Conservation (phyloP, 2,329 filamentous ascomycete species). For the Aureobasidium sp. region DNA sequence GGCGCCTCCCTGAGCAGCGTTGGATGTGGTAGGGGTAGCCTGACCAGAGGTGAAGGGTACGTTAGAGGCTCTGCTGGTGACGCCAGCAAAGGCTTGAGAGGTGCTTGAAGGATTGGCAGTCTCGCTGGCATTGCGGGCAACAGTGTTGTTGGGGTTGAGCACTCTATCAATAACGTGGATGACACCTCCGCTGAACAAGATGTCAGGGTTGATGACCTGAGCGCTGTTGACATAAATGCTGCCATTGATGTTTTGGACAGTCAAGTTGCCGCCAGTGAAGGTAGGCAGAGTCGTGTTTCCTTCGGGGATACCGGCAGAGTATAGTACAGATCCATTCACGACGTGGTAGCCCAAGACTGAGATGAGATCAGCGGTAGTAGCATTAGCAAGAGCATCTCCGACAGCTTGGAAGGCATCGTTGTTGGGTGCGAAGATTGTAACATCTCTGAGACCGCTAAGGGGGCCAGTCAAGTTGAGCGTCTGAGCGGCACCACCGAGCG, state of each 20-base stretch:
- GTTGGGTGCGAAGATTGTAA: conserved; percentile 72
- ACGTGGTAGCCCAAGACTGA: conserved; percentile 71
- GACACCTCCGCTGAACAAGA: conserved; percentile 51
- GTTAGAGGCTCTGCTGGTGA: conserved; percentile 48
- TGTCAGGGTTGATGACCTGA: conserved; percentile 43
- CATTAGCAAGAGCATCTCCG: conserved; percentile 55
- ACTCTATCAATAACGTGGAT: conserved; percentile 63
- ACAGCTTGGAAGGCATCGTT: conserved; percentile 67
- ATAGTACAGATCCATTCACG: conserved; percentile 60
- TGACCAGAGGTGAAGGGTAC: conserved; percentile 65
- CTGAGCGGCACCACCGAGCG: conserved; percentile 46
- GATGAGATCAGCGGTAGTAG: conserved; percentile 54
- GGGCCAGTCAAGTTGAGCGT: conserved; percentile 43
- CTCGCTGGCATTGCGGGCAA: conserved; percentile 30
- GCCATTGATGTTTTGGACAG: conserved; percentile 41
- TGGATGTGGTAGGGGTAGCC: conserved; percentile 47
- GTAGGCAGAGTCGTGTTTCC: conserved; percentile 33
- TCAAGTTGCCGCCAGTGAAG: conserved; percentile 42
- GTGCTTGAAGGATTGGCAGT: conserved; percentile 45
- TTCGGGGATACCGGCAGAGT: conserved; percentile 35
- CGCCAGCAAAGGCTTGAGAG: conserved; percentile 60
- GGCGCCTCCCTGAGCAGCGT: conserved; percentile 27
- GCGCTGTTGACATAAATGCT: conserved; percentile 51
- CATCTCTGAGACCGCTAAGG: conserved; percentile 47
- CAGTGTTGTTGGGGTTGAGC: conserved; percentile 61